phyloP scores from a whole-genome alignment of 2,329 filamentous ascomycete genomes.

The Canariomyces notabilis region DNA sequence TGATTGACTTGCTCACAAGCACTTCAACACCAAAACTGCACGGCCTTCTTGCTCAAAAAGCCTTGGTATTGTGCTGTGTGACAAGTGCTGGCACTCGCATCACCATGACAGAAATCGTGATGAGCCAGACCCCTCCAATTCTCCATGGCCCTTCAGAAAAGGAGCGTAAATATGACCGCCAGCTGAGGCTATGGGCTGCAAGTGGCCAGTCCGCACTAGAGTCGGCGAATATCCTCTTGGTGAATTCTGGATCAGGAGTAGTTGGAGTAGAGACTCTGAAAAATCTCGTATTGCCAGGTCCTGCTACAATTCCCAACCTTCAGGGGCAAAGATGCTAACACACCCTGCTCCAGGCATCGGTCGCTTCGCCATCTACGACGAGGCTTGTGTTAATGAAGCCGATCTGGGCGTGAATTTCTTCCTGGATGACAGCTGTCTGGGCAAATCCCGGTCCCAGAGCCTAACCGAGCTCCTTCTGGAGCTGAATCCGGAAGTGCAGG shows the following conservation, averaged over 20 bases:
- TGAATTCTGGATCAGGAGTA: slow-evolving; percentile 83
- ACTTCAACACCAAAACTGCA: slow-evolving; percentile 3
- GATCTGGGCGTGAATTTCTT: slow-evolving; percentile 98
- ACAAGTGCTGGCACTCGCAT: not conserved
- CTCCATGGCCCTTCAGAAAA: slow-evolving; percentile 54
- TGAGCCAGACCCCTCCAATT: slow-evolving; percentile 42
- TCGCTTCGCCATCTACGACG: slow-evolving; percentile 84
- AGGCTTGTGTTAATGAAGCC: slow-evolving; percentile 66
- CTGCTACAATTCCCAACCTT: not conserved
- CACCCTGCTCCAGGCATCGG: slow-evolving; percentile 63
- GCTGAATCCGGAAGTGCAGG: slow-evolving; percentile 87
- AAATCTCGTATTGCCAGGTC: slow-evolving; percentile 89
- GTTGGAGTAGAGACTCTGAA: slow-evolving; percentile 89
- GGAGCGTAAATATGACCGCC: slow-evolving; percentile 83
- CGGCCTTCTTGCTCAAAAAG: not conserved
- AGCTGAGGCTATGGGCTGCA: slow-evolving; percentile 91
- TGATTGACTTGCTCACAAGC: slow-evolving; percentile 10
- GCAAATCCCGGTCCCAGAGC: slow-evolving; percentile 71
- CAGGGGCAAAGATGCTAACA: too few species aligned
- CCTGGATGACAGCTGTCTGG: slow-evolving; percentile 71
- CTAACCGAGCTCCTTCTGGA: slow-evolving; percentile 74
- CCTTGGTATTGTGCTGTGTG: not conserved
- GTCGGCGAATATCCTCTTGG: slow-evolving; percentile 80
- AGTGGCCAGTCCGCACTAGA: slow-evolving; percentile 87
- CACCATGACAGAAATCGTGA: slow-evolving; percentile 42